Conservation (phyloP, 768 basidiomycete genomes). For the Psilocybe tampanensis region DNA sequence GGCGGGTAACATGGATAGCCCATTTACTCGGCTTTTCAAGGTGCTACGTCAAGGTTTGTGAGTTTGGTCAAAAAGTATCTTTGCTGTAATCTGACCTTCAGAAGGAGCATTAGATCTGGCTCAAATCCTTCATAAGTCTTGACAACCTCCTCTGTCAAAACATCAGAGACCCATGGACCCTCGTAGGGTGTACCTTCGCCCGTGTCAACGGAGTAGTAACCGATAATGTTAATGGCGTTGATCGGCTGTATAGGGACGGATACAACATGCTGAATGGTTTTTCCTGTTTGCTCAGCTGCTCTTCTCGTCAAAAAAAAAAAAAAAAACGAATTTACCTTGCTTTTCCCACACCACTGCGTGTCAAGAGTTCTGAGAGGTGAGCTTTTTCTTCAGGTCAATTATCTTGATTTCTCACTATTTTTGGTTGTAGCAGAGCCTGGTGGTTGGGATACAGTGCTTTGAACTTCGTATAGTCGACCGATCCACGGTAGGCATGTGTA, state of each 20-base stretch:
- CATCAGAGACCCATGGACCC: conserved; percentile 20
- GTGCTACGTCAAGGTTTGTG: conserved; percentile 19
- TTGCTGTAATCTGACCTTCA: conserved; percentile 10
- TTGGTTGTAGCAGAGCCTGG: conserved; percentile 1
- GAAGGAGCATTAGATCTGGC: conserved; percentile 18
- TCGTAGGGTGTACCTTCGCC: conserved; percentile 19
- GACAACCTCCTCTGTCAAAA: conserved; percentile 16
- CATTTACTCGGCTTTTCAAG: conserved; percentile 33
- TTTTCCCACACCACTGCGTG: neutral
- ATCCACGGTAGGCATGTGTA: neutral
- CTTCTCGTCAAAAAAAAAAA: neutral
- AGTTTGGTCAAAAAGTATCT: neutral
- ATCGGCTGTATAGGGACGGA: neutral
- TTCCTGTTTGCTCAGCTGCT: neutral
- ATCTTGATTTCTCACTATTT: neutral
- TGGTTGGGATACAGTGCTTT: conserved; percentile 16
- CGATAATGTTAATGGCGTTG: conserved; percentile 19
- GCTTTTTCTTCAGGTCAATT: neutral
- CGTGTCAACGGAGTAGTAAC: conserved; percentile 21
- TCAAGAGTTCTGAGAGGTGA: neutral
- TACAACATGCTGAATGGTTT: neutral
- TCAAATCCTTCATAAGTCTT: conserved; percentile 21
- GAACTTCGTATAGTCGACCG: neutral
- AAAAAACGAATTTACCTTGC: neutral
- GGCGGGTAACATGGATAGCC: conserved; percentile 39